Evolutionary conservation across 2,329 filamentous ascomycete species (phyloP).

Genomic region (Metarhizium brunneum): DNA sequence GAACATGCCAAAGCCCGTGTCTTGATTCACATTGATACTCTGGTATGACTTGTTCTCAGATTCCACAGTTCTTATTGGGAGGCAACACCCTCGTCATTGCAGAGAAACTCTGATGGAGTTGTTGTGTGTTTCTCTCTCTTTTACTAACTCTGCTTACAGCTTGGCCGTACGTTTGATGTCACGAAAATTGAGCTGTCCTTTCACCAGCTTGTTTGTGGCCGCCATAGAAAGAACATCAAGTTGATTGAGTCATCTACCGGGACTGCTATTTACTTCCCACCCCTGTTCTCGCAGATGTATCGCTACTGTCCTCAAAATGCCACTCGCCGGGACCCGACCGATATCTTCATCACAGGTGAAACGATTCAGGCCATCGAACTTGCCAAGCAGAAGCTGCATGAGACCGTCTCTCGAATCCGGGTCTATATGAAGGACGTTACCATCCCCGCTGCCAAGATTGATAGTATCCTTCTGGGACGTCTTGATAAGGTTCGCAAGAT

Average conservation of each 20-base stretch:
- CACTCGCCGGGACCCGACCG: conserved; percentile 70
- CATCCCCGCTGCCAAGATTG: conserved; percentile 85
- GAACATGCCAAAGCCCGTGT: conserved; percentile 96
- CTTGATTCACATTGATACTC: conserved; percentile 92
- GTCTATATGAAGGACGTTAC: conserved; percentile 87
- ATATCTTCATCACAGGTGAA: conserved; percentile 93
- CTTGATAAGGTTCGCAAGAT: conserved; percentile 97
- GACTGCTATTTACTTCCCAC: conserved; percentile 96
- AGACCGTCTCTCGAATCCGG: conserved; percentile 71
- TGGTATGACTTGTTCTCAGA: conserved; percentile 43
- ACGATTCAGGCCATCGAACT: conserved; percentile 73
- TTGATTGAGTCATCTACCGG: conserved; percentile 91
- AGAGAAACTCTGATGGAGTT: not conserved
- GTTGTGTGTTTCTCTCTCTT: not conserved
- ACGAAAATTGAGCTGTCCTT: conserved; percentile 77
- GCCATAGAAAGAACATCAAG: conserved; percentile 95
- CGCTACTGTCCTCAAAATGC: conserved; percentile 81
- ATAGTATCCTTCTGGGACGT: conserved; percentile 82
- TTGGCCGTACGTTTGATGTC: conserved; percentile 65
- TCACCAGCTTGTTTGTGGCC: conserved; percentile 86
- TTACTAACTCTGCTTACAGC: conserved; percentile 32
- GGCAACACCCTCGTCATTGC: no score
- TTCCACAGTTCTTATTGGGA: not conserved
- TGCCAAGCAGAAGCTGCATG: conserved; percentile 86
- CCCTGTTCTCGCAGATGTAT: conserved; percentile 84